A percentile compares a stretch with the other conserved stretches of the same genome.
Evolutionary conservation across 331 rosid genomes (phyloP).

Genomic region (Cydonia oblonga): DNA sequence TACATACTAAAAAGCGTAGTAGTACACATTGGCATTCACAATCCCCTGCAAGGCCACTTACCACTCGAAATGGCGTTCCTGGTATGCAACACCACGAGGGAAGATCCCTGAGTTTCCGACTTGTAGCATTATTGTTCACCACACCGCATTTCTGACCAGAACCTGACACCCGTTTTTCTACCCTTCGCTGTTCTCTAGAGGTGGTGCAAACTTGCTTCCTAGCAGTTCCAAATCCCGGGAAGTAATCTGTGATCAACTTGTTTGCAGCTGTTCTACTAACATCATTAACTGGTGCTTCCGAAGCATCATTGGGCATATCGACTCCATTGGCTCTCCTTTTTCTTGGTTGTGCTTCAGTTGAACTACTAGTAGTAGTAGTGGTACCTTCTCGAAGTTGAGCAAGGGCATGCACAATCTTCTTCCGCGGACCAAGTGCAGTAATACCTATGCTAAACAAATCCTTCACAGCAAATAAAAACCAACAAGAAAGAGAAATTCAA

Average conservation of each 20-base stretch:
- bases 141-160: slow-evolving; percentile 30
- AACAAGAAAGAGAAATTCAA: background rate
- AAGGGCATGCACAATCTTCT: slow-evolving; percentile 66
- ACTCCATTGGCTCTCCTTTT: slow-evolving; percentile 28
- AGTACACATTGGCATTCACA: too few relatives aligned
- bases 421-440: slow-evolving; percentile 85
- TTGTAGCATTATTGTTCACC: slow-evolving; percentile 24
- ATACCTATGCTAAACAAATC: slow-evolving; percentile 73
- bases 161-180: slow-evolving; percentile 18
- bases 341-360: slow-evolving; percentile 23
- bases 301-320: slow-evolving; percentile 24
- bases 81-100: slow-evolving; percentile 77
- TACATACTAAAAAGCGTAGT: background rate
- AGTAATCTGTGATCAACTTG: slow-evolving; percentile 80
- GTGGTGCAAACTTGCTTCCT: slow-evolving; percentile 36
- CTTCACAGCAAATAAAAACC: slow-evolving; percentile 20
- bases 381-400: slow-evolving; percentile 49
- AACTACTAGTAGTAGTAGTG: slow-evolving; percentile 8
- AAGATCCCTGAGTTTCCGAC: slow-evolving; percentile 47
- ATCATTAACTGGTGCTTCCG: slow-evolving; percentile 29
- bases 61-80: slow-evolving; percentile 93
- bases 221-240: slow-evolving; percentile 42
- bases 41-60: slow-evolving; percentile 24
- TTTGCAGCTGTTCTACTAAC: slow-evolving; percentile 39
- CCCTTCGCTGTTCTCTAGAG: slow-evolving; percentile 22